These are phyloP conservation scores for California macrophylla DNA, from an alignment of 441 rosid genomes.

Conservation along the genomic window DNA sequence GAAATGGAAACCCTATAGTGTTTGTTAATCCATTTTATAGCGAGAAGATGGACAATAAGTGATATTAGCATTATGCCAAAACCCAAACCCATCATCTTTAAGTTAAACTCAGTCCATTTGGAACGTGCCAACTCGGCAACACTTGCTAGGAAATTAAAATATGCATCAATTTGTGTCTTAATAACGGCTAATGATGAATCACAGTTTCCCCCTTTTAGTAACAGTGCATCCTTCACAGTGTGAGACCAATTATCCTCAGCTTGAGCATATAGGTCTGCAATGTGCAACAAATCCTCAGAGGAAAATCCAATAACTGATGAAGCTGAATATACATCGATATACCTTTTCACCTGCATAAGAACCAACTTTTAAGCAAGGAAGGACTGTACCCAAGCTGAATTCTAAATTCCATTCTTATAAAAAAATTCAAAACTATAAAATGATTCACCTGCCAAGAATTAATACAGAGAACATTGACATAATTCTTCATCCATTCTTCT, in stretches of 20 bases:
- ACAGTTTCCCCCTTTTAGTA: conserved; percentile 27
- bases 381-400: background rate
- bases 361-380: conserved; percentile 5
- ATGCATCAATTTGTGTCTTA: conserved; percentile 45
- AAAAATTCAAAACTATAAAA: background rate
- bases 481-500: conserved; percentile 55
- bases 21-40: conserved; percentile 33
- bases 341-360: conserved; percentile 68
- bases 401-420: background rate
- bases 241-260: conserved; percentile 52
- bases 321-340: conserved; percentile 75
- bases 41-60: conserved; percentile 35
- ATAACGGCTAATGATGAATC: conserved; percentile 28
- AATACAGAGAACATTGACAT: conserved; percentile 60
- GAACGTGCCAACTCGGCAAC: conserved; percentile 80
- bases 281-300: conserved; percentile 52
- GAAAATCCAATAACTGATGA: conserved; percentile 95
- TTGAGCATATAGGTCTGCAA: conserved; percentile 51
- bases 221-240: conserved; percentile 27
- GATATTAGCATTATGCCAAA: conserved; percentile 56
- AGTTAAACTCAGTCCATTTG: conserved; percentile 92
- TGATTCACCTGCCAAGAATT: conserved; percentile 92
- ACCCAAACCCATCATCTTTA: conserved; percentile 71
- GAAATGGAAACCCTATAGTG: conserved; percentile 20
- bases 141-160: conserved; percentile 52